These are phyloP conservation scores for Coemansia sp. DNA, from an alignment of 192 early-diverging fungal genomes.

Conservation along the genomic window DNA sequence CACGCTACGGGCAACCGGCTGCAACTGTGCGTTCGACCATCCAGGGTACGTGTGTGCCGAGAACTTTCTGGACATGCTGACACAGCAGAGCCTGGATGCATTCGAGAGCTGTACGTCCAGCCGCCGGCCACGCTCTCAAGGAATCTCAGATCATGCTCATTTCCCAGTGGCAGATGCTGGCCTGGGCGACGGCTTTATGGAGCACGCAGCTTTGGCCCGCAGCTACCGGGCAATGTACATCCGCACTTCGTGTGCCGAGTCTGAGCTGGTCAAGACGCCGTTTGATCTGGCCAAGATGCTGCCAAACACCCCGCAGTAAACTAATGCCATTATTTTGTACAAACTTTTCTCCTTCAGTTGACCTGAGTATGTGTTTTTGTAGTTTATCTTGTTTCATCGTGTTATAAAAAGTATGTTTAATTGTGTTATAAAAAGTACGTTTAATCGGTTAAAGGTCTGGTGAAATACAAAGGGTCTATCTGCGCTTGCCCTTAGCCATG, in stretches of 20 bases:
- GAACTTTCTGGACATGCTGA: conserved; percentile 5
- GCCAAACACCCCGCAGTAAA: conserved; percentile 35
- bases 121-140: conserved; percentile 34
- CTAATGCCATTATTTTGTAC: no score
- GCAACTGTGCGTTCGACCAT: conserved; percentile 9
- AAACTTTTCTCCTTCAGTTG: not conserved
- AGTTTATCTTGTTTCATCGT: not conserved
- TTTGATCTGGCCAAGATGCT: conserved; percentile 52
- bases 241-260: conserved; percentile 44
- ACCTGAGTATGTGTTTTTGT: conserved; percentile 3
- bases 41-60: conserved; percentile 12
- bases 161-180: not conserved
- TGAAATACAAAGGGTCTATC: conserved; percentile 2
- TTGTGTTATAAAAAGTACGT: not conserved
- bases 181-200: conserved; percentile 7
- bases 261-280: conserved; percentile 44
- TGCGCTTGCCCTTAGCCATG: conserved; percentile 35
- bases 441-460: not conserved
- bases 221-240: conserved; percentile 42
- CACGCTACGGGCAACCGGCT: conserved; percentile 13
- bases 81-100: conserved; percentile 12
- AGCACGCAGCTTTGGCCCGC: conserved; percentile 10
- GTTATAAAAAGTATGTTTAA: conserved; percentile 2
- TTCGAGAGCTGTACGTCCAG: conserved; percentile 10
- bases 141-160: conserved; percentile 21